phyloP scores from a whole-genome alignment of 345 rosid genomes.

The Syzygium jambos region DNA sequence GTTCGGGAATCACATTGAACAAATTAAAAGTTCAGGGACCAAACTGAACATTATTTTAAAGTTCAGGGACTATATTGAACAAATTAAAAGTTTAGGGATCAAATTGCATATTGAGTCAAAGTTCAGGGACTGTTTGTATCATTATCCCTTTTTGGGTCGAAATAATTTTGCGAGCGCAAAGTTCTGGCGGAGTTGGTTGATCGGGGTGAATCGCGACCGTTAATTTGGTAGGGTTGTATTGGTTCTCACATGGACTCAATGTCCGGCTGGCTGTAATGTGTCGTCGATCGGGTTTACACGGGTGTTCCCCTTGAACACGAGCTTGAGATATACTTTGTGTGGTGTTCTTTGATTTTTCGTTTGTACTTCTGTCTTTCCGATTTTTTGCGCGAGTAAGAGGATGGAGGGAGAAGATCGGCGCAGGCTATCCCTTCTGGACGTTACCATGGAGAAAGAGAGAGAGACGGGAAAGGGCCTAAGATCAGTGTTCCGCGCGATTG shows the following conservation, averaged over 20 bases:
- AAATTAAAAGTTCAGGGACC: too few species aligned
- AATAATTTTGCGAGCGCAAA: not conserved
- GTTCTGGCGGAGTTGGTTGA: not conserved
- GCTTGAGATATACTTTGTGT: not conserved
- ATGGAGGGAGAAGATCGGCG: rapidly evolving
- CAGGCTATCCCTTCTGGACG: not conserved
- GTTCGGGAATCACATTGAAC: too few species aligned
- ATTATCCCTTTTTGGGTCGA: not conserved
- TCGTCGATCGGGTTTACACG: not conserved
- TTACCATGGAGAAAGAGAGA: not conserved
- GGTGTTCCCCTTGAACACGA: not conserved
- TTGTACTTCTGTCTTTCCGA: not conserved
- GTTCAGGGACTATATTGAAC: too few species aligned
- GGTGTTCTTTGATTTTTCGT: not conserved
- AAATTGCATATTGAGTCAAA: too few species aligned
- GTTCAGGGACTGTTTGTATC: too few species aligned
- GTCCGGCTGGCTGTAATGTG: too few species aligned
- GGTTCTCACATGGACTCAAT: not conserved
- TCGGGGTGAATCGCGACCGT: not conserved
- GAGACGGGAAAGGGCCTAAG: not conserved
- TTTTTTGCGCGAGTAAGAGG: rapidly evolving
- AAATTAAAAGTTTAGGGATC: too few species aligned
- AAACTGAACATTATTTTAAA: too few species aligned
- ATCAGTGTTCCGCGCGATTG: not conserved
- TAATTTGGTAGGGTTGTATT: rapidly evolving